Conservation (phyloP, 2,329 filamentous ascomycete species). For the Geoglossum cookeanum region DNA sequence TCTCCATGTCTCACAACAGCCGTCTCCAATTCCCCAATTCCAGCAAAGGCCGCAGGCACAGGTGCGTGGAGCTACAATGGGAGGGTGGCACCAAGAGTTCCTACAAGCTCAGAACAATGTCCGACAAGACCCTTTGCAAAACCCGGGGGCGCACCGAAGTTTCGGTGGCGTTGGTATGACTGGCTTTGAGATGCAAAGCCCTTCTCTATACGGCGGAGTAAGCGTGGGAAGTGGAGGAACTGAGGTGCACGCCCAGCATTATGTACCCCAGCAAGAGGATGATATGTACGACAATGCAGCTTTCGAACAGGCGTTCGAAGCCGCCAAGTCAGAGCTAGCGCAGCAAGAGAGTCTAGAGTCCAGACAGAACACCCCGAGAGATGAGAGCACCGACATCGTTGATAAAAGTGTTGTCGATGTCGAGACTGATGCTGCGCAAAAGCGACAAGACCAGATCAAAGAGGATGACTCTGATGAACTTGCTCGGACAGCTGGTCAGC, state of each 20-base stretch:
- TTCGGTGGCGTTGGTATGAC: neutral
- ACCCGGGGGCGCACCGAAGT: slow-evolving; percentile 2
- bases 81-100: slow-evolving; percentile 41
- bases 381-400: slow-evolving; percentile 7
- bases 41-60: slow-evolving; percentile 24
- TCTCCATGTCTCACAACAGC: slow-evolving; percentile 20
- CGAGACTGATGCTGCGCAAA: slow-evolving; percentile 13
- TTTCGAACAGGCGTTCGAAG: slow-evolving; percentile 34
- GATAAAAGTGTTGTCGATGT: slow-evolving; percentile 15
- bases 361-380: neutral
- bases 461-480: slow-evolving; percentile 42
- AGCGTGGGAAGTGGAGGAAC: neutral
- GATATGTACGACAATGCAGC: slow-evolving; percentile 34
- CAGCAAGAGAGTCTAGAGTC: slow-evolving; percentile 3
- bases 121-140: slow-evolving; percentile 4
- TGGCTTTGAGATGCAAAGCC: neutral
- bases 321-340: slow-evolving; percentile 7
- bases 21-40: slow-evolving; percentile 25
- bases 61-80: slow-evolving; percentile 15
- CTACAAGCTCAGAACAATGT: slow-evolving; percentile 12
- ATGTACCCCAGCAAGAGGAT: slow-evolving; percentile 18
- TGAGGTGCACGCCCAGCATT: slow-evolving; percentile 14
- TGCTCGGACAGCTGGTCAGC: slow-evolving; percentile 48
- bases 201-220: neutral
- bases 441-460: slow-evolving; percentile 9